Evolutionary conservation across 1,139 yeast species (phyloP).

Genomic region (Debaryomyces nepalensis): DNA sequence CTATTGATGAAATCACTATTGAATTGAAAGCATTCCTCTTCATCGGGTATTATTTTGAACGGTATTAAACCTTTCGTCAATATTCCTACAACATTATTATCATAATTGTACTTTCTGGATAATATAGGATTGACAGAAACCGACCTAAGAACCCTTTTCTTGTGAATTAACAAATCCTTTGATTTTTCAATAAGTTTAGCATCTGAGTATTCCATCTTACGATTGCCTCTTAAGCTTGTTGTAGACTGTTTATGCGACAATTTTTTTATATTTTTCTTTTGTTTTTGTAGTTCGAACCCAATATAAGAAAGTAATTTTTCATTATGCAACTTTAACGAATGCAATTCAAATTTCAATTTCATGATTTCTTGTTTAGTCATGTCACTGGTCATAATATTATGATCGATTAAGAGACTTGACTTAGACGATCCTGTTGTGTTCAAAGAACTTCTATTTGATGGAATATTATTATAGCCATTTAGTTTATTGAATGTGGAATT

Average conservation of each 20-base stretch:
- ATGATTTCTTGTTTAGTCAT: slow-evolving; percentile 55
- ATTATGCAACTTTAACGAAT: slow-evolving; percentile 57
- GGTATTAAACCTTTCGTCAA: slow-evolving; percentile 26
- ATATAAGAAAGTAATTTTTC: slow-evolving; percentile 61
- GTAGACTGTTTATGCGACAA: slow-evolving; percentile 44
- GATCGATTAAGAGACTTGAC: slow-evolving; percentile 43
- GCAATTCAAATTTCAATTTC: slow-evolving; percentile 57
- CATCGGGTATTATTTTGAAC: slow-evolving; percentile 12
- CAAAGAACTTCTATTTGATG: slow-evolving; percentile 29
- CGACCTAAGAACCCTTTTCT: slow-evolving; percentile 49
- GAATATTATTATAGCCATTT: slow-evolving; percentile 24
- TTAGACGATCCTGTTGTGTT: slow-evolving; percentile 29
- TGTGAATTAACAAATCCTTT: slow-evolving; percentile 45
- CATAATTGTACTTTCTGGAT: slow-evolving; percentile 31
- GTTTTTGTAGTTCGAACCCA: slow-evolving; percentile 60
- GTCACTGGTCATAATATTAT: slow-evolving; percentile 36
- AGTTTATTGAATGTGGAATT: slow-evolving; percentile 32
- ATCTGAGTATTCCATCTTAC: slow-evolving; percentile 53
- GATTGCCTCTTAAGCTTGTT: slow-evolving; percentile 21
- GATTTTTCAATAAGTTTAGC: slow-evolving; percentile 54
- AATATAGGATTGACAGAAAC: slow-evolving; percentile 50
- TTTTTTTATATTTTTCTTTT: slow-evolving; percentile 47
- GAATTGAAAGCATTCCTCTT: slow-evolving; percentile 14
- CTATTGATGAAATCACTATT: slow-evolving; percentile 16
- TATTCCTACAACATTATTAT: slow-evolving; percentile 20